Base-by-base conservation (phyloP, 2,329 filamentous ascomycete species). In the Hymenoscyphus fraxineus region DNA sequence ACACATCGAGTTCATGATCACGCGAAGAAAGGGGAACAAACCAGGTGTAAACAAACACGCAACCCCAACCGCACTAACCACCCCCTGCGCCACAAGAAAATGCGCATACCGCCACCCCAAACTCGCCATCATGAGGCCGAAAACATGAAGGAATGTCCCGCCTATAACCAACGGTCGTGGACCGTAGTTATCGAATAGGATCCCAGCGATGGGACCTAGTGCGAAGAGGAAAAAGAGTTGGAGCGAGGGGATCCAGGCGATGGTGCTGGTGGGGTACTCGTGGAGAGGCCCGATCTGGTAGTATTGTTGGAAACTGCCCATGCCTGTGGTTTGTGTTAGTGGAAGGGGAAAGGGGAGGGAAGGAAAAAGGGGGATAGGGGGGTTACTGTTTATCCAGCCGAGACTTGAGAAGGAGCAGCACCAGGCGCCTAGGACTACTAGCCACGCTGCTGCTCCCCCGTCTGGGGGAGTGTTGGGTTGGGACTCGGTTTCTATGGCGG, bases 111-210 rank as follows among this genome's bases (percentile, higher is more conserved):
- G 38, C 22, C 65, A 71, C 57, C 70, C 73, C 1, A 76, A 63
- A 13, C 73, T 75, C 1, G 70, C 70, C 63, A 77, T 70, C 59
- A 75, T 73, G 3, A 76, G n/a, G 2, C 67, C 68, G 31, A 75
- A 40, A 16, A 77, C 80, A 22, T 81, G 78, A 31, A 83, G 73
- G 69, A 81, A 79, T 6, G 77, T 12, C 15, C 66, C 16, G 57
- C 27, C 16, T 35, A 31, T 15, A 62, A 44, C 13, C 63, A 56
- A 6, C 58, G 62, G 62, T 66, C 35, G 3, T 1, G 75, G 72
- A 6, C 76, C 76, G 57, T 73, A 64, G 61, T 66, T 75, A 61
- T 77, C 75, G 57, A 73, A 73, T 1, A 77, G 60, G 9, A 73
- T 61, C 2, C 75, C 76, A 0, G 71, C 65, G 13, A 73, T 41